A percentile compares a stretch with the other conserved stretches of the same genome.
Evolutionary conservation across 495 filamentous ascomycete species (phyloP).

Genomic region (Penicillium steckii): DNA sequence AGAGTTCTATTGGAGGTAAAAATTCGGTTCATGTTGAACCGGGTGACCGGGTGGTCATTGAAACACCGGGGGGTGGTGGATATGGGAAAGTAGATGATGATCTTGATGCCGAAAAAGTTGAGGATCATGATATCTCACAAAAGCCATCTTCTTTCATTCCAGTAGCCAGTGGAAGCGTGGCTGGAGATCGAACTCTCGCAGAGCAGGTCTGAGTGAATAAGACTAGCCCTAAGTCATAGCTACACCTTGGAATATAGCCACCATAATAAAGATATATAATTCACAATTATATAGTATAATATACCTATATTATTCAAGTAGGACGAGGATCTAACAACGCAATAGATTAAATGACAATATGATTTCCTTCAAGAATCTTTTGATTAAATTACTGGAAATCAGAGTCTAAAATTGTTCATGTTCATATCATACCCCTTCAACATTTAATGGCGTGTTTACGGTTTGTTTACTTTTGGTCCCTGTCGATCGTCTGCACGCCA

Average conservation of each 20-base stretch:
- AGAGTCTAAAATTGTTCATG: too few species aligned
- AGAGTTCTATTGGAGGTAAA: slow-evolving; percentile 71
- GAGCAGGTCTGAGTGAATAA: background rate
- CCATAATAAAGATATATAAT: too few species aligned
- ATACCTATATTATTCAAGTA: too few species aligned
- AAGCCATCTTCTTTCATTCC: slow-evolving; percentile 7
- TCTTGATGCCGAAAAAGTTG: background rate
- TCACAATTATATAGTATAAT: too few species aligned
- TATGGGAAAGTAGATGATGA: slow-evolving; percentile 25
- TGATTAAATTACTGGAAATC: too few species aligned
- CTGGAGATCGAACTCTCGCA: slow-evolving; percentile 3
- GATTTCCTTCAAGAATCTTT: too few species aligned
- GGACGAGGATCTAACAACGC: too few species aligned
- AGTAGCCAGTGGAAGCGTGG: slow-evolving; percentile 10
- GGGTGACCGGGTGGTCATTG: slow-evolving; percentile 76
- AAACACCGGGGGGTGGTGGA: slow-evolving; percentile 46
- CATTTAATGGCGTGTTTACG: too few species aligned
- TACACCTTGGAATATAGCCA: too few species aligned
- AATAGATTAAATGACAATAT: too few species aligned
- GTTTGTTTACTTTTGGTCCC: slow-evolving; percentile 12
- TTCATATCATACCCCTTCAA: too few species aligned
- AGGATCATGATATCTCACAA: background rate
- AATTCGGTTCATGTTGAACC: slow-evolving; percentile 76
- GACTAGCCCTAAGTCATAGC: background rate
- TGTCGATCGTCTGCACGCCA: slow-evolving; percentile 23